A percentile compares a stretch with the other conserved stretches of the same genome.
Evolutionary conservation across 2,329 filamentous ascomycete species (phyloP).

Genomic region (Penicillium sp.): DNA sequence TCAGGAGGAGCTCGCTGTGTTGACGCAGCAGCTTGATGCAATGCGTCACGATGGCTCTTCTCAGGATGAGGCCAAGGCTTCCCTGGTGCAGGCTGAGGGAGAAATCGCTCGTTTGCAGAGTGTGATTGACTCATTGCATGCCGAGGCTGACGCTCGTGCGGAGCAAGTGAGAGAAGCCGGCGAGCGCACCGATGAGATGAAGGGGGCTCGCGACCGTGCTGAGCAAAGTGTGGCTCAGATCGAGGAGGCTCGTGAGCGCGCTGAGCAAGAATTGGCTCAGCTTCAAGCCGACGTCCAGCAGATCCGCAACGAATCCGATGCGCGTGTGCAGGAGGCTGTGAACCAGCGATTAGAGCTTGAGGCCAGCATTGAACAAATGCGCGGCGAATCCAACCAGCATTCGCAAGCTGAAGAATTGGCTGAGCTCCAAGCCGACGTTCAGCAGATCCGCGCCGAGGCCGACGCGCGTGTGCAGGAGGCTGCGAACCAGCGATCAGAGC

Average conservation of each 20-base stretch:
- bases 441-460: constrained; percentile 31
- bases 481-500: background rate
- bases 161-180: constrained; percentile 19
- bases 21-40: constrained; percentile 44
- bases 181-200: constrained; percentile 15
- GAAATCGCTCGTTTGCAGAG: constrained; percentile 41
- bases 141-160: constrained; percentile 27
- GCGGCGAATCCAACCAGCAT: constrained; percentile 29
- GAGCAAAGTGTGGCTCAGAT: constrained; percentile 20
- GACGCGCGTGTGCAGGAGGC: constrained; percentile 30
- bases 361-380: constrained; percentile 25
- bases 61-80: constrained; percentile 30
- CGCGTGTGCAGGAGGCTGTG: constrained; percentile 25
- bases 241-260: constrained; percentile 25
- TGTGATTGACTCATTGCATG: constrained; percentile 49
- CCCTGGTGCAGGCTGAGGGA: constrained; percentile 29
- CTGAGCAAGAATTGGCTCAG: constrained; percentile 26
- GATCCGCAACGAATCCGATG: constrained; percentile 32
- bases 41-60: constrained; percentile 37
- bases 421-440: constrained; percentile 28
- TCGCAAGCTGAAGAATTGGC: constrained; percentile 24
- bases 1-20: constrained; percentile 39
- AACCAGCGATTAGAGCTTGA: background rate
- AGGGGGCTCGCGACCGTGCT: constrained; percentile 20
- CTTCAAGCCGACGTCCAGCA: constrained; percentile 32